A percentile compares a stretch with the other conserved stretches of the same genome.
Evolutionary conservation across 1,284 basidiomycete species (phyloP).

Genomic region (Moesziomyces globuligerus): DNA sequence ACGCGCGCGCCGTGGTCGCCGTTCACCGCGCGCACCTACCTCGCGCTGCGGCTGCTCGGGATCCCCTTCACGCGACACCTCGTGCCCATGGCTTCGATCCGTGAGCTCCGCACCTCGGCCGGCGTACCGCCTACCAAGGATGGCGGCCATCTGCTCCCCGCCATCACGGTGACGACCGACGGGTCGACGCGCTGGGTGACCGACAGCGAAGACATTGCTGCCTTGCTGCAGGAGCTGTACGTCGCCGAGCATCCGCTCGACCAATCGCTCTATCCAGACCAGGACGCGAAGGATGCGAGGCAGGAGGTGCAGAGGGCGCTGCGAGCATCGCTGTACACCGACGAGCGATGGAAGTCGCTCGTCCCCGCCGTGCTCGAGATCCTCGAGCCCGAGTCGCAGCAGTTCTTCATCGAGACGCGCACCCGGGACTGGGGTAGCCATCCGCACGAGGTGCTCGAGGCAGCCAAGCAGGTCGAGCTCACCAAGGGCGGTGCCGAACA

Average conservation of each 20-base stretch:
- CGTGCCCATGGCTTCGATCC: constrained; percentile 21
- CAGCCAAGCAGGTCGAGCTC: constrained; percentile 10
- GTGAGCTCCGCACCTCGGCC: not conserved
- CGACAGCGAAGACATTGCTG: constrained; percentile 24
- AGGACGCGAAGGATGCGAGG: not conserved
- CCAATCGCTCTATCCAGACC: constrained; percentile 23
- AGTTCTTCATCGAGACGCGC: constrained; percentile 16
- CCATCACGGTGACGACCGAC: constrained; percentile 18
- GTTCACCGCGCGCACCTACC: constrained; percentile 29
- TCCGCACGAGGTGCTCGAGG: constrained; percentile 16
- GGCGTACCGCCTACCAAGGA: not conserved
- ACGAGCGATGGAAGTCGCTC: constrained; percentile 19
- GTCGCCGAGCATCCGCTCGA: constrained; percentile 11
- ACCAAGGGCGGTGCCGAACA: constrained; percentile 15
- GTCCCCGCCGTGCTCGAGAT: constrained; percentile 15
- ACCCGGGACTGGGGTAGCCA: constrained; percentile 18
- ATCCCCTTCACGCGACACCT: constrained; percentile 19
- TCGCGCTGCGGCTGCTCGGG: constrained; percentile 28
- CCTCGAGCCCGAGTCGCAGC: constrained; percentile 23
- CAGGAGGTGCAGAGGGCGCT: not conserved
- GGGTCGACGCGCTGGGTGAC: constrained; percentile 17
- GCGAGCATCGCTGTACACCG: not conserved
- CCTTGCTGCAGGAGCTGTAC: constrained; percentile 17
- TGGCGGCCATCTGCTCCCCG: constrained; percentile 15
- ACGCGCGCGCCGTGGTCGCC: constrained; percentile 37